A percentile compares a stretch with the other conserved stretches of the same genome.
Conservation (phyloP, 495 filamentous ascomycete genomes). For the Penicillium atrosanguineum region DNA sequence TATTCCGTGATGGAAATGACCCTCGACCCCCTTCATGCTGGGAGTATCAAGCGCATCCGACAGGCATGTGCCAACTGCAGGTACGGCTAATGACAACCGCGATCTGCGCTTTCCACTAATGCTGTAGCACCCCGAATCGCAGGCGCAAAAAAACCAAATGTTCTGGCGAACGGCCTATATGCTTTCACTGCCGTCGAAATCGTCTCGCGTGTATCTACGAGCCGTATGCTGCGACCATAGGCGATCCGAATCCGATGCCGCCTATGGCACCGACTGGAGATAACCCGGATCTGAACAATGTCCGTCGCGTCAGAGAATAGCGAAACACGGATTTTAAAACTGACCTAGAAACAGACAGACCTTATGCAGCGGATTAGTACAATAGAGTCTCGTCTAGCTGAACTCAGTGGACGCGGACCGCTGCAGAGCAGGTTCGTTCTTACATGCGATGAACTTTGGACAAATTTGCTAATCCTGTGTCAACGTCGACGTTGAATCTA, state of each 20-base stretch:
- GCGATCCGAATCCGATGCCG: conserved; percentile 2
- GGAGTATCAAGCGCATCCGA: conserved; percentile 25
- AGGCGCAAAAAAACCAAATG: conserved; percentile 34
- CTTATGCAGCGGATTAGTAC: conserved; percentile 19
- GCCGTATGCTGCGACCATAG: conserved; percentile 18
- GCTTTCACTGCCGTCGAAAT: conserved; percentile 27
- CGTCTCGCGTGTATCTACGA: conserved; percentile 21
- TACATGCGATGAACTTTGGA: neutral
- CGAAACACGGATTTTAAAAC: too few relatives aligned
- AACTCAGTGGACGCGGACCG: conserved; percentile 13
- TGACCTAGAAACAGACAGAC: conserved; percentile 2
- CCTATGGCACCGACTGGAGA: neutral
- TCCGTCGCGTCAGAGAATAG: neutral
- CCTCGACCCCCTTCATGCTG: conserved; percentile 6
- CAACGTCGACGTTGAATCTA: too few relatives aligned
- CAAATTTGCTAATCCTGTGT: too few relatives aligned
- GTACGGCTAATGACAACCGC: conserved; percentile 6
- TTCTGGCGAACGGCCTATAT: conserved; percentile 30
- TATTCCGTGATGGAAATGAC: conserved; percentile 6
- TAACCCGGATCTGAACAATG: conserved; percentile 4
- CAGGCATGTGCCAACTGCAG: conserved; percentile 32
- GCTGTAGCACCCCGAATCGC: neutral
- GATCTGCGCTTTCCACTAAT: neutral
- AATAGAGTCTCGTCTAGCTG: conserved; percentile 26
- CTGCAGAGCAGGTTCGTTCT: neutral